Evolutionary conservation across 2,329 filamentous ascomycete species (phyloP).

Genomic region (Talaromyces albobiverticillius): DNA sequence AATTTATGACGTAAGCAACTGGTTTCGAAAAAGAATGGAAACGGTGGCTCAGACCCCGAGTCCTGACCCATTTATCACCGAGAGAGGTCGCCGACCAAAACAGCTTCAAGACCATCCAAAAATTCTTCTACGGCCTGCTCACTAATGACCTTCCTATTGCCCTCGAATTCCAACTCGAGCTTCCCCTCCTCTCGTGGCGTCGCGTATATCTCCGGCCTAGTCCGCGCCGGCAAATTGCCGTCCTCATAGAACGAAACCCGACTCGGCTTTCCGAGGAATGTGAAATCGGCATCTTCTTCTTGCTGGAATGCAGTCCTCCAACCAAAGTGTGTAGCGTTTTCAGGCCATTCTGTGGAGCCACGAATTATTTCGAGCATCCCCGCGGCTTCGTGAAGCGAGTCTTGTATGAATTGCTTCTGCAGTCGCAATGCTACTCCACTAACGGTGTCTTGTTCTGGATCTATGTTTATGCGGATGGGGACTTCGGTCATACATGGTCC

Average conservation of each 20-base stretch:
- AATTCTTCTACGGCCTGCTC: background rate
- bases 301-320: constrained; percentile 6
- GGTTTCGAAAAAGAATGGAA: too few species aligned
- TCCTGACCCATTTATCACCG: too few species aligned
- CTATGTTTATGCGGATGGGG: background rate
- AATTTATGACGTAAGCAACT: too few species aligned
- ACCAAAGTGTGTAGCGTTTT: background rate
- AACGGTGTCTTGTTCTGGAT: background rate
- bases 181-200: background rate
- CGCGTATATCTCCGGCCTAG: constrained; percentile 1
- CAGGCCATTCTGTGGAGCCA: constrained; percentile 5
- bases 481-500: constrained; percentile 3
- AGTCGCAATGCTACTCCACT: background rate
- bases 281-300: background rate
- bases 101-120: background rate
- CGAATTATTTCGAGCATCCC: constrained; percentile 7
- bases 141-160: background rate
- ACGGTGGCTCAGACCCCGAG: too few species aligned
- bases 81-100: too few species aligned
- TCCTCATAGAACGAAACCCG: background rate
- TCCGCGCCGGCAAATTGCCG: background rate
- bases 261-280: background rate
- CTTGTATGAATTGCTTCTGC: constrained; percentile 4
- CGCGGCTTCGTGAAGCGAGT: constrained; percentile 1
- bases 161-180: constrained; percentile 6